Base-by-base conservation (phyloP, 768 basidiomycete genomes). In the Hypholoma fasciculare region DNA sequence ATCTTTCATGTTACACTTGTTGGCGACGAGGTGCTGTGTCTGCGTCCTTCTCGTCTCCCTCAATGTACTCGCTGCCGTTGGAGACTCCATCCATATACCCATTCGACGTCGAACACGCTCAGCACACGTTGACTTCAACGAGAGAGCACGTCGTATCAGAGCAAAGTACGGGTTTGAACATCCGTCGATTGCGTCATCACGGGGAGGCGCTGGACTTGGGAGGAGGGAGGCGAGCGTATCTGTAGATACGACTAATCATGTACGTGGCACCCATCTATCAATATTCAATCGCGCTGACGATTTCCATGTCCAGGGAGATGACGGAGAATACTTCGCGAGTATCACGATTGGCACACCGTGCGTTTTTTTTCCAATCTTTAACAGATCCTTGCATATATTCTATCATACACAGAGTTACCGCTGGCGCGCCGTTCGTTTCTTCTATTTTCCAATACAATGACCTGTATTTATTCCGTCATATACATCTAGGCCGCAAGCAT, bases 401-500 rank as follows among this genome's bases (percentile, higher is more conserved):
- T 34, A 9, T 34, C 30, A 7, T 34, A 34, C 6, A 7, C 6
- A 34, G 30, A 7, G 30, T 34, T 9, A 9, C 30, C 30, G 30
- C 9, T 34, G 30, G 30, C 30, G 30, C 30, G 30, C 30, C 30
- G 30, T 34, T 2, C 30, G 30, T 34, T 34, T 34, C 6, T 34
- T 34, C 30, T 34, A 6, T 34, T 34, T 34, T 7, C 7, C 30
- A 34, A 34, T 6, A 34, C 23, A 34, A 34, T 7, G 9, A 34
- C 30, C 1, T 3, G 6, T 9, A 9, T 34, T 34, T 34, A 34
- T 34, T 34, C 30, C 6, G 16, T 49, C 26, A 20, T 42, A 27
- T 17, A n/a, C 2, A n/a, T 17, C 43, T 12, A 88, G 86, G 13
- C 70, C 85, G 0, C 92, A 94, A 69, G 48, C 73, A 2, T 88